Base-by-base conservation (phyloP, 768 basidiomycete species). In the Leucocoprinus leucothites region DNA sequence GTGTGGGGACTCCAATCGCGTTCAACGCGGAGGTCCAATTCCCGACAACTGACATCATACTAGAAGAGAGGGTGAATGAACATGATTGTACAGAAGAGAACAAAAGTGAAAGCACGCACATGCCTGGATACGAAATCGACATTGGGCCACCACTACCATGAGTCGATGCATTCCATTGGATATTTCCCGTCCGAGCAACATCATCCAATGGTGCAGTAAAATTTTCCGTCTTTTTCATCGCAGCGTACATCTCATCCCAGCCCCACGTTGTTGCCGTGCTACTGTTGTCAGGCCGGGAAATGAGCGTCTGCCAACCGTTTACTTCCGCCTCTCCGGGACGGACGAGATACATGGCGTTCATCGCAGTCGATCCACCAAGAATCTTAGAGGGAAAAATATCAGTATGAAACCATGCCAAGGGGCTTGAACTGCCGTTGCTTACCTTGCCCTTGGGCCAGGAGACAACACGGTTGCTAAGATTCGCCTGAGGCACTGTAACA, bases 321-420 rank as follows among this genome's bases (percentile, higher is more conserved):
- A 82, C 59, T 60, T 82, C 82, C 46, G 71, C 55, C 50, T 68
- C 61, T 34, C 73, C 72, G 4, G 80, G 79, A n/a, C 79, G 74
- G 31, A 82, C 75, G 60, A 78, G 71, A 69, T 82, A 85, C 70
- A 85, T 71, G 25, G 82, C 83, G 68, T 87, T 87, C 62, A 85
- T 75, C 4, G 83, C 83, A 31, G 82, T 76, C 1, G 78, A 81
- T 5, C 84, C 84, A 53, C 84, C 84, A 34, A 86, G 74, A 34
- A 82, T 62, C 68, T 68, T 21, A 19, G 11, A 1, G 43, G 43
- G 21, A 21, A 24, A 11, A 25, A 1, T 19, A 35, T 44, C 14
- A 53, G 46, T n/a, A n/a, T n/a, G n/a, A n/a, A n/a, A n/a, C n/a
- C 31, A 35, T 11, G 16, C 6, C 2, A 26, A 51, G 21, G 3